Base-by-base conservation (phyloP, 768 basidiomycete species). In the Amyloporia xantha region DNA sequence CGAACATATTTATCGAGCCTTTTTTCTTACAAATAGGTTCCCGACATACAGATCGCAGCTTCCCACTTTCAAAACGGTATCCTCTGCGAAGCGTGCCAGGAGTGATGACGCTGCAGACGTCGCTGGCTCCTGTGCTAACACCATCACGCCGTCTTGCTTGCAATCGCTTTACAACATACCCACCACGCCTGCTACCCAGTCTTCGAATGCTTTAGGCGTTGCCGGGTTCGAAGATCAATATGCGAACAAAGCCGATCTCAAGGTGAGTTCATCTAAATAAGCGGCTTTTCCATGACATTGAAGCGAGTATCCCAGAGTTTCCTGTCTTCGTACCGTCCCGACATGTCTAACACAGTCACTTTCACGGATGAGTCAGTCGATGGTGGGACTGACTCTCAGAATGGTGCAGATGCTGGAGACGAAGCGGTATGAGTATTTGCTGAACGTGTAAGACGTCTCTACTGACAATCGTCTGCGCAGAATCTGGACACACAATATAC, bases 91-190 rank as follows among this genome's bases (percentile, higher is more conserved):
- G 40, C 41, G 21, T n/a, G 40, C 66, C 70, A 25, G 54, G 58
- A 26, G 53, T 55, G 5, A 15, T 7, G 26, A 21, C 33, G 24
- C 20, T 26, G 25, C 27, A 4, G 43, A 52, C 27, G 7, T 49
- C 41, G 48, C 39, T 10, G 33, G 17, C 36, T n/a, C 46, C 3
- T 39, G 46, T 21, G 13, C 12, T 15, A 38, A 11, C 24, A 24
- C 46, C 5, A 47, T 66, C 41, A 66, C 65, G 2, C 66, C 66
- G 0, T 51, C 59, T 3, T 68, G 63, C 26, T 43, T 69, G 9
- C 66, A 67, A 46, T 63, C 63, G 15, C 47, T 69, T 7, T 71
- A 68, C 54, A 63, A 64, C 11, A 66, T 71, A 41, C 67, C 69
- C 0, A 55, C 62, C n/a, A 63, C 68, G 0, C 42, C 54, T 4